Evolutionary conservation across 225 moss, liverwort and hornwort genomes (phyloP).

Genomic region (Antitrichia curtipendula): DNA sequence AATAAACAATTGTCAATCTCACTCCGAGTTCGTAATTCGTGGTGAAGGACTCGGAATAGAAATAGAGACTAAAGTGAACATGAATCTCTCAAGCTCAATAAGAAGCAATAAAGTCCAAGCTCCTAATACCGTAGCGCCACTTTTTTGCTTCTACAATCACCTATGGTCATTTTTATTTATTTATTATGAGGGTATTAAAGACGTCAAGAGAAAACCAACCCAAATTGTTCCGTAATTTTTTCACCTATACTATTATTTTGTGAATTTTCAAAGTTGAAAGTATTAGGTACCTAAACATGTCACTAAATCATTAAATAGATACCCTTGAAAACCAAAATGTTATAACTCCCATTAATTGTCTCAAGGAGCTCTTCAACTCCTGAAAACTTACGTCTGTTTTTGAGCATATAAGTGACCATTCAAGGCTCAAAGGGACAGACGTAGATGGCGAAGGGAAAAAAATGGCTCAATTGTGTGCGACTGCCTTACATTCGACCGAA

Average conservation of each 20-base stretch:
- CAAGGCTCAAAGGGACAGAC: not conserved
- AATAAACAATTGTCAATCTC: not conserved
- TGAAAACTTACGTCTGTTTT: not conserved
- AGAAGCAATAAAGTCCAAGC: not conserved
- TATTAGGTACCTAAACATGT: not conserved
- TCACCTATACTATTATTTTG: not conserved
- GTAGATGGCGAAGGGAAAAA: not conserved
- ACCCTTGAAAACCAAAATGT: not conserved
- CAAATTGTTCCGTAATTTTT: not conserved
- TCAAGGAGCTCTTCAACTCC: not conserved
- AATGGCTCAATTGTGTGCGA: not conserved
- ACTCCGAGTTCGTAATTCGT: not conserved
- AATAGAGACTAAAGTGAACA: not conserved
- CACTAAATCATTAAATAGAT: no score
- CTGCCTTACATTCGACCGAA: not conserved
- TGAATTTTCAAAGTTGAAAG: not conserved
- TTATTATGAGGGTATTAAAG: no score
- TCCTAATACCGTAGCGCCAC: no score
- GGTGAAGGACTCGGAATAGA: not conserved
- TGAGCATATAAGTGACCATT: not conserved
- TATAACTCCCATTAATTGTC: not conserved
- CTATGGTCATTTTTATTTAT: no score
- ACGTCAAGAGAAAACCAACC: not conserved
- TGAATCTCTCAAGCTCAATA: not conserved
- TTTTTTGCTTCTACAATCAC: not conserved